Base-by-base conservation (phyloP, 768 basidiomycete species). In the Rhodotorula graminis region DNA sequence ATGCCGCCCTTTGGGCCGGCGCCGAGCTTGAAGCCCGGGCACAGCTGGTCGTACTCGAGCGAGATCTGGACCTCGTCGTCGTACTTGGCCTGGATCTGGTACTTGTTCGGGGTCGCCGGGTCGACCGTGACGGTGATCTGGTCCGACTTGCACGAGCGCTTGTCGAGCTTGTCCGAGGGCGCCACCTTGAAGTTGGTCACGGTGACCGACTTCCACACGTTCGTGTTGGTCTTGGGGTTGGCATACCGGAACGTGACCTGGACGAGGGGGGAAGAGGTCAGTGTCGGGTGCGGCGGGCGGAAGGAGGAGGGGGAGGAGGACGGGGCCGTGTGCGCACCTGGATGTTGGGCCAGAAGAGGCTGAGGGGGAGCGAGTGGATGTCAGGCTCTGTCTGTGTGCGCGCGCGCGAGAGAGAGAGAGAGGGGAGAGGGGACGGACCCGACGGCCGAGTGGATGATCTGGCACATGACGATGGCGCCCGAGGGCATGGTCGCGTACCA, bases 1-100 rank as follows among this genome's bases (percentile, higher is more conserved):
- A 86, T 89, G 0, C 96, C 96, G 25, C 93, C 96, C 71, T 89
- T 86, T 21, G 89, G 87, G 7, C 93, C 93, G 66, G 88, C 87
- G 67, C 96, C 96, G 66, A 94, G 80, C 83, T 98, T 98, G 85
- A 87, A 97, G 44, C 95, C 95, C n/a, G 83, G 81, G 37, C 86
- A 84, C 25, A 91, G 88, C 55, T 91, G 88, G 42, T 84, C 82
- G 71, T 93, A 83, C 40, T 88, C 87, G 72, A 98, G 82, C 18
- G 88, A 88, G 70, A 98, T 79, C 80, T 94, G 91, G 33, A 95
- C 83, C 76, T 93, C 89, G 70, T 86, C 83, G 53, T 88, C 87
- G 65, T 92, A 85, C 79, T 91, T 91, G 73, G 88, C 93, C 47
- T 84, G 85, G 81, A 99, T 86, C 66, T 83, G 84, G 69, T 95